Percentiles rank a stretch among this genome's conserved stretches.
phyloP scores from a whole-genome alignment of 192 early-diverging fungal genomes.

The Linnemannia hyalina region DNA sequence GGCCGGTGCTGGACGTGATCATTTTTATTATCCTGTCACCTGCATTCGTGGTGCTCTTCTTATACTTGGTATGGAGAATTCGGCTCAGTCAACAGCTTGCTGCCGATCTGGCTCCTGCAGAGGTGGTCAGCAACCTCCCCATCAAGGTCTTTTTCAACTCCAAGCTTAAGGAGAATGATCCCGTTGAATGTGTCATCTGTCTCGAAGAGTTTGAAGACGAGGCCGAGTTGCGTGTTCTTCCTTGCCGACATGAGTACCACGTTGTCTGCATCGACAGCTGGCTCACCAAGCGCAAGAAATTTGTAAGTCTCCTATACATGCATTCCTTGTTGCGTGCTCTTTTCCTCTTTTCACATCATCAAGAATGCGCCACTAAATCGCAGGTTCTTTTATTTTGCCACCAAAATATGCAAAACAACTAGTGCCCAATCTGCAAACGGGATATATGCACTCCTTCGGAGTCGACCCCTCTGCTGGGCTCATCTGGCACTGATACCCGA shows the following conservation, averaged over 20 bases:
- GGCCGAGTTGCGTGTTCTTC: slow-evolving; percentile 82
- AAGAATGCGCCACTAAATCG: background rate
- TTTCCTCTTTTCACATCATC: background rate
- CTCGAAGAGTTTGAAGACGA: slow-evolving; percentile 90
- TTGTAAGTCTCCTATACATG: slow-evolving; percentile 71
- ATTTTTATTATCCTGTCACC: slow-evolving; percentile 89
- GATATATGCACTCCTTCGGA: slow-evolving; percentile 57
- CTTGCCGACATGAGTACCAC: slow-evolving; percentile 93
- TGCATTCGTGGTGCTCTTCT: slow-evolving; percentile 80
- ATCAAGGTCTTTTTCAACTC: slow-evolving; percentile 73
- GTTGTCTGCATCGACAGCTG: slow-evolving; percentile 91
- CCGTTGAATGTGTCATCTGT: slow-evolving; percentile 91
- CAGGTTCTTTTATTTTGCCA: background rate
- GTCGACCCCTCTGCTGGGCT: slow-evolving; percentile 50
- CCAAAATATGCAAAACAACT: background rate
- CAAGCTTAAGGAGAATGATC: slow-evolving; percentile 80
- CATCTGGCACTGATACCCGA: slow-evolving; percentile 5
- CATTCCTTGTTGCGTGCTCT: slow-evolving; percentile 16
- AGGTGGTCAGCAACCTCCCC: slow-evolving; percentile 81
- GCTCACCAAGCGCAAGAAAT: slow-evolving; percentile 89
- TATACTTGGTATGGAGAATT: slow-evolving; percentile 80
- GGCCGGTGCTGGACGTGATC: slow-evolving; percentile 85
- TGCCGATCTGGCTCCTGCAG: slow-evolving; percentile 82
- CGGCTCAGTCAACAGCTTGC: slow-evolving; percentile 78
- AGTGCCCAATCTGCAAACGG: slow-evolving; percentile 63